A percentile compares a stretch with the other conserved stretches of the same genome.
Conservation (phyloP, 2,329 filamentous ascomycete genomes). For the Purpureocillium lavendulum region DNA sequence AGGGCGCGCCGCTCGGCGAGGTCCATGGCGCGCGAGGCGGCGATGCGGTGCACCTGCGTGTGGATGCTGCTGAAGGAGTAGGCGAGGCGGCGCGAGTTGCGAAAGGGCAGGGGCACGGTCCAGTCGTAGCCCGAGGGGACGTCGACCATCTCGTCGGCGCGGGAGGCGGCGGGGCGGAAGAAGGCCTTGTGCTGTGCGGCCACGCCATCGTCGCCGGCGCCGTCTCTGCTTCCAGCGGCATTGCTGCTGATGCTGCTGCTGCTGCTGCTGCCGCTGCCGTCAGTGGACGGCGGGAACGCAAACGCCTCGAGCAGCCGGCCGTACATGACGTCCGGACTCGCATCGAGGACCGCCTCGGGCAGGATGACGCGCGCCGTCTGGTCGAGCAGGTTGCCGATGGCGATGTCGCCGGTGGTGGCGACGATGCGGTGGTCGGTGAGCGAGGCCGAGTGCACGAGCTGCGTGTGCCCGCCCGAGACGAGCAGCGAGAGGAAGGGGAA, state of each 20-base stretch:
- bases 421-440: conserved; percentile 66
- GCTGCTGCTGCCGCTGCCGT: not conserved
- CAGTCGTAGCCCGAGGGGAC: conserved; percentile 40
- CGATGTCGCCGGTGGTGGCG: conserved; percentile 67
- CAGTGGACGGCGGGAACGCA: conserved; percentile 51
- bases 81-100: conserved; percentile 45
- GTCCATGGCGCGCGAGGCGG: conserved; percentile 29
- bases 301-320: conserved; percentile 72
- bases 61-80: conserved; percentile 70
- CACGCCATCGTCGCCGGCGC: conserved; percentile 4
- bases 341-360: conserved; percentile 48
- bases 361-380: conserved; percentile 74
- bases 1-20: conserved; percentile 58
- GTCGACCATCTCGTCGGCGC: conserved; percentile 48
- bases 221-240: conserved; percentile 9
- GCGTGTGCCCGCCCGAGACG: conserved; percentile 86
- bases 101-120: conserved; percentile 60
- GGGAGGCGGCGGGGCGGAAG: conserved; percentile 51
- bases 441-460: conserved; percentile 66
- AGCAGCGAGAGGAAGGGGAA: conserved; percentile 88
- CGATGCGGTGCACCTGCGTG: conserved; percentile 40
- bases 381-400: conserved; percentile 85
- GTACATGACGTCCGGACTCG: conserved; percentile 63
- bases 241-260: not conserved
- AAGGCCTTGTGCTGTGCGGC: conserved; percentile 26